A percentile compares a stretch with the other conserved stretches of the same genome.
Conservation (phyloP, 441 rosid species). For the Geranium incanum region DNA sequence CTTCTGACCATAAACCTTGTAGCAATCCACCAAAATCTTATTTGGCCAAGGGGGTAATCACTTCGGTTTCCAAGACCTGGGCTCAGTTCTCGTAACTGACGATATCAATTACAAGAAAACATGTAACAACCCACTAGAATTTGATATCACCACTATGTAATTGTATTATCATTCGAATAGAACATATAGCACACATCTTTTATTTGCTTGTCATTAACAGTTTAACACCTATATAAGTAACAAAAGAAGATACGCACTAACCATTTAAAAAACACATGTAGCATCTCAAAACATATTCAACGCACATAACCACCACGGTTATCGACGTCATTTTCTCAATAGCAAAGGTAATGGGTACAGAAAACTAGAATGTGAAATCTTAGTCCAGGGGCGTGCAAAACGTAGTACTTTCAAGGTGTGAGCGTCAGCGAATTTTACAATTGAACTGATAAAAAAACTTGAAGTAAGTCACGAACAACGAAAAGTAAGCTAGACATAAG, state of each 20-base stretch:
- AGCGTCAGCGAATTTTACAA: not conserved
- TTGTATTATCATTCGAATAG: too few relatives aligned
- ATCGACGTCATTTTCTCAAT: not conserved
- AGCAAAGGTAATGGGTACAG: not conserved
- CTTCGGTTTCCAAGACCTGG: too few relatives aligned
- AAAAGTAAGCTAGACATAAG: not conserved
- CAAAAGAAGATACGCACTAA: not conserved
- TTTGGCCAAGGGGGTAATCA: too few relatives aligned
- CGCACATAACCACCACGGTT: not conserved
- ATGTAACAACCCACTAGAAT: constrained; percentile 2
- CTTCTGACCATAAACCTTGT: not conserved
- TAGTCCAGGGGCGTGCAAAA: not conserved
- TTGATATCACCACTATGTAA: not conserved
- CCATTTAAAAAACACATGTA: not conserved
- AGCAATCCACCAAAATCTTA: too few relatives aligned
- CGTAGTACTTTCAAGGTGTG: not conserved
- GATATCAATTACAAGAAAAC: too few relatives aligned
- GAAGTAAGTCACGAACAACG: not conserved
- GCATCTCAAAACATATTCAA: not conserved
- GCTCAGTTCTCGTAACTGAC: too few relatives aligned
- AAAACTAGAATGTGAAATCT: constrained; percentile 1
- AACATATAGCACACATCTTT: not conserved
- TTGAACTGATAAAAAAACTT: not conserved
- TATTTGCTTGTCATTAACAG: not conserved
- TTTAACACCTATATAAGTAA: not conserved